phyloP scores from a whole-genome alignment of 2,329 filamentous ascomycete genomes.

The Stachybotrys elegans region DNA sequence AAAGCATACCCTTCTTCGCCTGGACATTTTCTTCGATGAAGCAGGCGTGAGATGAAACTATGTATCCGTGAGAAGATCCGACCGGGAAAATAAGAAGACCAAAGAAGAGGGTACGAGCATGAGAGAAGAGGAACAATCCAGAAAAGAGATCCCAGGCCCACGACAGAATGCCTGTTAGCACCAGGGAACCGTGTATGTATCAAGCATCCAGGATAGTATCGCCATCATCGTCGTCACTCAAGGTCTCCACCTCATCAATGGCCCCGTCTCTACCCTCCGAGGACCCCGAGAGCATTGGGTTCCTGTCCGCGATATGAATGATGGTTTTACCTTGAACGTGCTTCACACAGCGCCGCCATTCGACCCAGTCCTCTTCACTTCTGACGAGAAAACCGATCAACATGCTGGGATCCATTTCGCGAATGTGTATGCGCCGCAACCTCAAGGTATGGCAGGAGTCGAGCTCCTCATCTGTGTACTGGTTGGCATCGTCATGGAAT shows the following conservation, averaged over 20 bases:
- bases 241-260: conserved; percentile 82
- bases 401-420: conserved; percentile 98
- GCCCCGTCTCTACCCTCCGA: conserved; percentile 61
- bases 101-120: too few relatives aligned
- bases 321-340: conserved; percentile 78
- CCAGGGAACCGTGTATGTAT: too few relatives aligned
- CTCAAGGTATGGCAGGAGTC: conserved; percentile 83
- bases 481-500: conserved; percentile 48
- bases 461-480: conserved; percentile 68
- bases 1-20: too few relatives aligned
- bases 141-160: too few relatives aligned
- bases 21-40: too few relatives aligned
- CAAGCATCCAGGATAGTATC: conserved; percentile 30
- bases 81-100: too few relatives aligned
- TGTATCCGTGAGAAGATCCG: too few relatives aligned
- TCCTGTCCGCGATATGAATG: conserved; percentile 73
- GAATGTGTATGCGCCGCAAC: conserved; percentile 74
- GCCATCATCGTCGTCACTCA: conserved; percentile 65
- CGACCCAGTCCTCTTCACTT: conserved; percentile 75
- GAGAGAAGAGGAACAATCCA: too few relatives aligned
- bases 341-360: conserved; percentile 73
- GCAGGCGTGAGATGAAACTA: too few relatives aligned
- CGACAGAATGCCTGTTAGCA: too few relatives aligned
- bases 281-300: conserved; percentile 51
- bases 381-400: conserved; percentile 86